Base-by-base conservation (phyloP, 2,329 filamentous ascomycete species). In the Trichoderma sp. region DNA sequence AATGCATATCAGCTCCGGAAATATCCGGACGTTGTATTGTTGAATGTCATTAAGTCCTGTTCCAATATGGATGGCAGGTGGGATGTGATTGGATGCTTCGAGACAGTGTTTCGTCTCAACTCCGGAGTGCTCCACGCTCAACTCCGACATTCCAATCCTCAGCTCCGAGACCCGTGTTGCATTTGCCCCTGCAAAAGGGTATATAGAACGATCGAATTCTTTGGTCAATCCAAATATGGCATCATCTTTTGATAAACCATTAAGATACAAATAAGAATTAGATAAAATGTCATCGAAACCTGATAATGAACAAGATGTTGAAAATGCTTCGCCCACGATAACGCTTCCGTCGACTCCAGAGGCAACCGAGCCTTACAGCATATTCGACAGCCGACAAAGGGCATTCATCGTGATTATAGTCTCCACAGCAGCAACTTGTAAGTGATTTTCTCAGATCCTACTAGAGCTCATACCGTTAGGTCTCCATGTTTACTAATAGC, bases 381-480 rank as follows among this genome's bases (percentile, higher is more conserved):
- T 90, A 29, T 89, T 89, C 31, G 87, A 88, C 77, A 83, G 81
- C 41, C 80, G 84, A 6, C 88, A 90, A 79, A 88, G 87, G 76
- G 82, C 83, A 3, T 24, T 89, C 0, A 87, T 90, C 31, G 82
- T 89, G 0, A 75, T 84, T 3, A 80, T 88, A 7, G 85, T 87
- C 7, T 88, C 88, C 0, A 84, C 84, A 9, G 88, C 88, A 2
- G 87, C 88, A 29, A 89, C 88, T 1, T 89, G 86, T 88, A 80
- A 80, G 82, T 79, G 6, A 8, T 24, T 16, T 78, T 77, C 56
- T 31, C 8, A 35, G 12, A 72, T 9, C 27, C 6, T 18, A 24
- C 38, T 64, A 64, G 35, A 5, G 3, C 59, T 64, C 14, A 27
- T 50, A 18, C 6, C 6, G 27, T 21, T 38, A 45, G 16, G 2